phyloP scores from a whole-genome alignment of 108 stramenopile species.

The Schizochytrium sp. region DNA sequence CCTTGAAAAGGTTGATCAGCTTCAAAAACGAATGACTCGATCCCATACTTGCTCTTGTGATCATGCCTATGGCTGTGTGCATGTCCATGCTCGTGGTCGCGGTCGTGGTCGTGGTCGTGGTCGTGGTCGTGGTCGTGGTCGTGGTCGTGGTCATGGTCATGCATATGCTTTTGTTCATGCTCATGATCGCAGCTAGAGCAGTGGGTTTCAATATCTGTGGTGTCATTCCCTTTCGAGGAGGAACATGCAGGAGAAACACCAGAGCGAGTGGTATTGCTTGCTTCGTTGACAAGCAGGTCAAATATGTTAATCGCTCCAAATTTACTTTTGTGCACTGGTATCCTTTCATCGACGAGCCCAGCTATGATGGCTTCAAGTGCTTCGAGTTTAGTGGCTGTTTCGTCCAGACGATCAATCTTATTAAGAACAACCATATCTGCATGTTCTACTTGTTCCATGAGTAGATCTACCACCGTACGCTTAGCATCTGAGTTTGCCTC shows the following conservation, averaged over 20 bases:
- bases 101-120: not conserved
- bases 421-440: slow-evolving; percentile 35
- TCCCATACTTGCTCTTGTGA: slow-evolving; percentile 28
- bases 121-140: not conserved
- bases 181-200: not conserved
- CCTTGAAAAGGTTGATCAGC: slow-evolving; percentile 14
- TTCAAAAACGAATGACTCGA: slow-evolving; percentile 14
- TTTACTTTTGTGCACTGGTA: not conserved
- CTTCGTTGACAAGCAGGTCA: not conserved
- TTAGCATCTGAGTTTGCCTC: not conserved
- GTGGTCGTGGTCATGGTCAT: slow-evolving; percentile 4
- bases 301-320: not conserved
- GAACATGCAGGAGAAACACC: not conserved
- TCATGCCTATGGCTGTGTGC: not conserved
- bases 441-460: slow-evolving; percentile 49
- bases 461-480: slow-evolving; percentile 21
- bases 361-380: not conserved
- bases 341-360: too few species aligned
- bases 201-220: not conserved
- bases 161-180: not conserved
- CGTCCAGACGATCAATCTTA: slow-evolving; percentile 18
- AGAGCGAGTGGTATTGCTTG: too few species aligned
- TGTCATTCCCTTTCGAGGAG: not conserved
- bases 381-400: not conserved
- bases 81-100: not conserved